Evolutionary conservation across 306 rosid genomes (phyloP).

Genomic region (Acacia crassicarpa): DNA sequence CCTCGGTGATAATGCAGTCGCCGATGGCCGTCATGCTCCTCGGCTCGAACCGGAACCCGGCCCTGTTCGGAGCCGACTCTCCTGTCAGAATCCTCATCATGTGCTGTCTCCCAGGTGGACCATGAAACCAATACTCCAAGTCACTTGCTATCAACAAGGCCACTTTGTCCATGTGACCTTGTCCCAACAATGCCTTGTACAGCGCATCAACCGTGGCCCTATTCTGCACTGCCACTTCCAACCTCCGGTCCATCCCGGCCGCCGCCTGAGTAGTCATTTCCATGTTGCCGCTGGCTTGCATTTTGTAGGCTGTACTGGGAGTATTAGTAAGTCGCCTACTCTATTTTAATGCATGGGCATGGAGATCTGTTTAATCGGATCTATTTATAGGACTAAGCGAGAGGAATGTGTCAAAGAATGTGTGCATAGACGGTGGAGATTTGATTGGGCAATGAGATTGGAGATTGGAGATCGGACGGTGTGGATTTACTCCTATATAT

Average conservation of each 20-base stretch:
- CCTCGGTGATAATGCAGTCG: slow-evolving; percentile 65
- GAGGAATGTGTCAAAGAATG: not conserved
- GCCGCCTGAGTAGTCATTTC: not conserved
- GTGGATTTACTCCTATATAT: slow-evolving; percentile 20
- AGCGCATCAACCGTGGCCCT: slow-evolving; percentile 51
- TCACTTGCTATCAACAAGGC: slow-evolving; percentile 61
- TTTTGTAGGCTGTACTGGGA: not conserved
- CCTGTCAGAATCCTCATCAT: slow-evolving; percentile 93
- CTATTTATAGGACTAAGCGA: slow-evolving; percentile 44
- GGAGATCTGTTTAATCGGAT: not conserved
- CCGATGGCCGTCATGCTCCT: slow-evolving; percentile 55
- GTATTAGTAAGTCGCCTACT: not conserved
- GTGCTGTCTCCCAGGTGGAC: slow-evolving; percentile 87
- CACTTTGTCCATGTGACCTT: slow-evolving; percentile 42
- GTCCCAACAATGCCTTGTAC: slow-evolving; percentile 60
- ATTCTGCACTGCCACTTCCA: slow-evolving; percentile 47
- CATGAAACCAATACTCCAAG: slow-evolving; percentile 97
- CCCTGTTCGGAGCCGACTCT: slow-evolving; percentile 36
- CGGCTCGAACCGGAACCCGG: slow-evolving; percentile 73
- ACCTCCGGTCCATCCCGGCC: not conserved
- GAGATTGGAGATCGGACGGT: slow-evolving; percentile 33
- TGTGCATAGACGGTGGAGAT: slow-evolving; percentile 45
- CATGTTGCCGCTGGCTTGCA: not conserved
- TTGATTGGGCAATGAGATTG: slow-evolving; percentile 24
- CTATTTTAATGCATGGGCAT: not conserved